Evolutionary conservation across 305 asterid genomes (phyloP).

Genomic region (Fraxinus nigra): DNA sequence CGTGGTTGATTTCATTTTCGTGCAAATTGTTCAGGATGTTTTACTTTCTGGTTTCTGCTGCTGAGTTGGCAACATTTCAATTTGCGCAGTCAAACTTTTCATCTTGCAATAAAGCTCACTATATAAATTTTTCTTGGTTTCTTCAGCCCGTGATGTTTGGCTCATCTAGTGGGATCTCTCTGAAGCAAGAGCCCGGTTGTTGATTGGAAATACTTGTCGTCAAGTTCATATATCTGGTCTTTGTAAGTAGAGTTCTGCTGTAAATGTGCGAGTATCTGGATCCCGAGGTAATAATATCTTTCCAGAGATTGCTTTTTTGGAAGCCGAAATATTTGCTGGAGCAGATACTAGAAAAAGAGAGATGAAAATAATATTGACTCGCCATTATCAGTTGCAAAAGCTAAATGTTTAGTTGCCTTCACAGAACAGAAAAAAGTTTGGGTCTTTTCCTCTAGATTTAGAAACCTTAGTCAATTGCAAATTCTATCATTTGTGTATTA

Average conservation of each 20-base stretch:
- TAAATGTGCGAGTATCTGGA: conserved; percentile 32
- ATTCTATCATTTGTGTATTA: not conserved
- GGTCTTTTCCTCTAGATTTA: not conserved
- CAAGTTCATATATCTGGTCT: conserved; percentile 29
- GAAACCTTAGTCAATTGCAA: not conserved
- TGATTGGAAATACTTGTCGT: conserved; percentile 33
- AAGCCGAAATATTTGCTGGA: conserved; percentile 38
- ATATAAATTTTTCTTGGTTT: conserved; percentile 11
- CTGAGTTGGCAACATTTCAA: not conserved
- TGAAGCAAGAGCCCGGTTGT: conserved; percentile 78
- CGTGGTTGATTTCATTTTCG: not conserved
- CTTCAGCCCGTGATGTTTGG: conserved; percentile 58
- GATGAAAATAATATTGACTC: conserved; percentile 5
- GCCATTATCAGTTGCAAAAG: conserved; percentile 4
- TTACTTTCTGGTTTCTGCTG: not conserved
- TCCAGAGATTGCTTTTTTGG: conserved; percentile 29
- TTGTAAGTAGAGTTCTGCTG: conserved; percentile 42
- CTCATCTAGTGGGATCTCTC: conserved; percentile 40
- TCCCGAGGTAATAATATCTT: conserved; percentile 10
- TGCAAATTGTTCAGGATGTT: not conserved
- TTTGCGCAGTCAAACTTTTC: not conserved
- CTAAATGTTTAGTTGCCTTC: conserved; percentile 10
- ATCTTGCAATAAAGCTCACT: not conserved
- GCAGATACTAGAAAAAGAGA: conserved; percentile 25
- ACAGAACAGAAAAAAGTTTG: not conserved